Conservation (phyloP, 1,139 yeast species). For the Candida sanyaensis region DNA sequence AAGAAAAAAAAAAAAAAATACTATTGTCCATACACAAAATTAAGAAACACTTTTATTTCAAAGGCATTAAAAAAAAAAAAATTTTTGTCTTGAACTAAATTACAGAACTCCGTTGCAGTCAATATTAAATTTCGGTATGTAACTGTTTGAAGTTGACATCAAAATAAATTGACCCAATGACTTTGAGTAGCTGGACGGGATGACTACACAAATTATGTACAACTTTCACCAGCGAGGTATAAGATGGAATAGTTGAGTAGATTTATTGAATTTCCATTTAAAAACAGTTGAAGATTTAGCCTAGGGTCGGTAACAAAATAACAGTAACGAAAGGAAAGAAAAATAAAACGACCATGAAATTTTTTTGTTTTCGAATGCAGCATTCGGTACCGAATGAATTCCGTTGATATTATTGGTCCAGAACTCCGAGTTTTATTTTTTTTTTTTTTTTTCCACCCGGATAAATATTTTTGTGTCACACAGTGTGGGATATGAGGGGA, state of each 20-base stretch:
- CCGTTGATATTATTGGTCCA: not conserved
- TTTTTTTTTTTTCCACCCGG: conserved; percentile 1
- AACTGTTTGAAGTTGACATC: too few species aligned
- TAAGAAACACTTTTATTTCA: not conserved
- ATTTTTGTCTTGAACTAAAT: too few species aligned
- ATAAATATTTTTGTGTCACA: not conserved
- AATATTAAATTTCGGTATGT: too few species aligned
- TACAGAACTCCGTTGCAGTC: too few species aligned
- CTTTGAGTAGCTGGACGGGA: too few species aligned
- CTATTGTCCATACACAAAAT: not conserved
- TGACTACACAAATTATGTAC: too few species aligned
- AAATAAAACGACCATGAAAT: not conserved
- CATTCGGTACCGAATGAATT: conserved; percentile 3
- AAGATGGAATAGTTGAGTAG: not conserved
- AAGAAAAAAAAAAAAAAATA: not conserved
- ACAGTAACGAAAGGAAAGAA: not conserved
- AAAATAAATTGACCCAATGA: too few species aligned
- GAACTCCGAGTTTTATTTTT: not conserved
- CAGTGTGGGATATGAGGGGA: not conserved
- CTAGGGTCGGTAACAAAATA: not conserved
- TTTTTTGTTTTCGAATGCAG: not conserved
- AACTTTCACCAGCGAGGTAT: not conserved
- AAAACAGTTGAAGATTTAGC: not conserved
- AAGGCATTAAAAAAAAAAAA: not conserved
- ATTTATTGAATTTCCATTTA: not conserved